Evolutionary conservation across 106 monocot species (phyloP), one percentile per base, ranked within the genome.

Genomic region (Xerophyta viscosa): DNA sequence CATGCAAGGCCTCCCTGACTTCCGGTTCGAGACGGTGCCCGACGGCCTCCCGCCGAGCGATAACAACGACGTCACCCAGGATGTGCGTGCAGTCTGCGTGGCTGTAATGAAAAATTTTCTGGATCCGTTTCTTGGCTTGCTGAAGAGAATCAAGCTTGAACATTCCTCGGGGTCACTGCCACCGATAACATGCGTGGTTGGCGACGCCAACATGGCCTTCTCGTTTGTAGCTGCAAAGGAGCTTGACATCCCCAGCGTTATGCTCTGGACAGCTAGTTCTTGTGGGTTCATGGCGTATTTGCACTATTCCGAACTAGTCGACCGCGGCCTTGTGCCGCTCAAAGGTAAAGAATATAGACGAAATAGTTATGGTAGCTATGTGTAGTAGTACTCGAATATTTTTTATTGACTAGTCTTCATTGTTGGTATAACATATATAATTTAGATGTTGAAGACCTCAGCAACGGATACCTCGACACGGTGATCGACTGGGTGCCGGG

Each of bases 401-500:
- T 12, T 45, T 8, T 10, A 43, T 6, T 43, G 12, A 2, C 43
- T 17, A 43, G 3, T 43, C 3, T 6, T 17, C 4, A 4, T 17
- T 14, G 12, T 43, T 3, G n/a, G 12, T 17, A 20, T 19, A 9
- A 19, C 11, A 12, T 12, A 13, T 30, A 21, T 6, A 12, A 6
- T 6, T 56, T 77, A 73, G 56, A 45, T 2, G n/a, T n/a, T n/a
- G 41, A 22, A 22, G 61, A 63, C 24, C 45, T 75, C 2, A 63
- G 24, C 0, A 71, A 73, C 8, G 84, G 75, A 29, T 75, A 58
- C 30, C 67, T 85, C 0, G 72, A 85, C 46, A 70, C 56, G 4
- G 15, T 24, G 10, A 19, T 72, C 15, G 76, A 79, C 4, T 58
- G 68, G 56, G 41, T 76, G 6, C 75, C 71, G 9, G 76, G 76